These are phyloP conservation scores for Ministeria vibrans DNA, from an alignment of 78 protist genomes.

Conservation along the genomic window DNA sequence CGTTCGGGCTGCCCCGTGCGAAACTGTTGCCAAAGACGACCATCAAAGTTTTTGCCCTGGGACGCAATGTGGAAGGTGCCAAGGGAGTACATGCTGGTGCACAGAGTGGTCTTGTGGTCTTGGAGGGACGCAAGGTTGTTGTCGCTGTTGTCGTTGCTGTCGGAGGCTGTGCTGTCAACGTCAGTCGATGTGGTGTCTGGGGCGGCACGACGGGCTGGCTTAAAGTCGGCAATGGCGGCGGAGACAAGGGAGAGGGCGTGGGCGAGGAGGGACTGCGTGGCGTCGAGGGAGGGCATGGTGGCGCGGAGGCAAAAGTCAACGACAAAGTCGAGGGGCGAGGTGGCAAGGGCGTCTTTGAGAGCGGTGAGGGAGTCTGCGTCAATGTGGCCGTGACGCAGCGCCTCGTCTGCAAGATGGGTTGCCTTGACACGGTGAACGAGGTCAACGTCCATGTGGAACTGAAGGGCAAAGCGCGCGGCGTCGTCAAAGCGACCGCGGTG, in stretches of 20 bases:
- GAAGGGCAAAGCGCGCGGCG: not conserved
- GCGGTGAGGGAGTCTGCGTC: too few species aligned
- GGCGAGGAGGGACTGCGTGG: not conserved
- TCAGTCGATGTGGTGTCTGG: too few species aligned
- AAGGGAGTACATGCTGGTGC: too few species aligned
- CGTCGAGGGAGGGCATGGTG: not conserved
- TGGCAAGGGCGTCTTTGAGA: not conserved
- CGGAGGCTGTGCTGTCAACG: not conserved
- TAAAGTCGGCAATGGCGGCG: too few species aligned
- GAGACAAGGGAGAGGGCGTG: not conserved
- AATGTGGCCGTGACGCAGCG: too few species aligned
- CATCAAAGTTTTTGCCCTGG: not conserved
- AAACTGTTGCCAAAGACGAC: not conserved
- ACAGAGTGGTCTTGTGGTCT: not conserved
- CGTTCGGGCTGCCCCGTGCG: not conserved
- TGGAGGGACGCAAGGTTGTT: not conserved
- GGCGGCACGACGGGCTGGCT: too few species aligned
- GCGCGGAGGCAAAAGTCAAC: not conserved
- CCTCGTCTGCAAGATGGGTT: not conserved
- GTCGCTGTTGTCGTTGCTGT: not conserved
- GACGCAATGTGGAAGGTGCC: not conserved
- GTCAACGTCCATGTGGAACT: not conserved
- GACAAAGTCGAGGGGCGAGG: not conserved
- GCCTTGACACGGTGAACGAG: conserved; percentile 1
- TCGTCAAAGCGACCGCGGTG: not conserved